Evolutionary conservation across 2,329 filamentous ascomycete genomes (phyloP).

Genomic region (Rhytidhysteron rufulum): DNA sequence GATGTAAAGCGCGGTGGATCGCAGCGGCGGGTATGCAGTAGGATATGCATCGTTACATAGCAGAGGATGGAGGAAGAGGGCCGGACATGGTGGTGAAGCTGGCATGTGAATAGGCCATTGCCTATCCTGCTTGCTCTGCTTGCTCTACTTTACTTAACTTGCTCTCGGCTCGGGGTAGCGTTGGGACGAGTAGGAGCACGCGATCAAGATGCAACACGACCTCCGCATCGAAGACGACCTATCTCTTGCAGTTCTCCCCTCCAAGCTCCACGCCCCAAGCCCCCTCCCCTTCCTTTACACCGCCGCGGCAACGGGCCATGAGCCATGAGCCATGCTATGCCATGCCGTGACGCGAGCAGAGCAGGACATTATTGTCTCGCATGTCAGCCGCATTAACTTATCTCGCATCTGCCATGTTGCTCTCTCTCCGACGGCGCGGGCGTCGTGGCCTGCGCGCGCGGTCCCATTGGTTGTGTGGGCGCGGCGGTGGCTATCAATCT

Average conservation of each 20-base stretch:
- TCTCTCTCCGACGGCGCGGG: constrained; percentile 15
- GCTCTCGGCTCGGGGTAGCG: not conserved
- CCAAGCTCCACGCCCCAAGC: too few relatives aligned
- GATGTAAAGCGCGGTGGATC: too few relatives aligned
- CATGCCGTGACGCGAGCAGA: too few relatives aligned
- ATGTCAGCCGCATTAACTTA: constrained; percentile 25
- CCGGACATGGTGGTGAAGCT: constrained; percentile 1
- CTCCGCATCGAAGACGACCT: constrained; percentile 2
- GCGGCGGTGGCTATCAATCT: not conserved
- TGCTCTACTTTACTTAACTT: not conserved
- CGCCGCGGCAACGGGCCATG: too few relatives aligned
- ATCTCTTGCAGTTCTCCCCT: too few relatives aligned
- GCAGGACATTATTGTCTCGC: too few relatives aligned
- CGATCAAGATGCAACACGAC: too few relatives aligned
- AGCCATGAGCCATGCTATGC: too few relatives aligned
- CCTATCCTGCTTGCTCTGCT: too few relatives aligned
- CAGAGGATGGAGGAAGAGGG: not conserved
- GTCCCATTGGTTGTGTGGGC: constrained; percentile 31
- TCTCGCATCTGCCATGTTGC: too few relatives aligned
- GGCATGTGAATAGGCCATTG: constrained; percentile 4
- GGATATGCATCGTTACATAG: not conserved
- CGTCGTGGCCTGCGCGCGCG: not conserved
- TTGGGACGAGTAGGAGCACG: not conserved
- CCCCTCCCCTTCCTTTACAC: constrained; percentile 4
- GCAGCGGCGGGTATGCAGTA: not conserved